Base-by-base conservation (phyloP, 1,284 basidiomycete genomes). In the Trametes pubescens region DNA sequence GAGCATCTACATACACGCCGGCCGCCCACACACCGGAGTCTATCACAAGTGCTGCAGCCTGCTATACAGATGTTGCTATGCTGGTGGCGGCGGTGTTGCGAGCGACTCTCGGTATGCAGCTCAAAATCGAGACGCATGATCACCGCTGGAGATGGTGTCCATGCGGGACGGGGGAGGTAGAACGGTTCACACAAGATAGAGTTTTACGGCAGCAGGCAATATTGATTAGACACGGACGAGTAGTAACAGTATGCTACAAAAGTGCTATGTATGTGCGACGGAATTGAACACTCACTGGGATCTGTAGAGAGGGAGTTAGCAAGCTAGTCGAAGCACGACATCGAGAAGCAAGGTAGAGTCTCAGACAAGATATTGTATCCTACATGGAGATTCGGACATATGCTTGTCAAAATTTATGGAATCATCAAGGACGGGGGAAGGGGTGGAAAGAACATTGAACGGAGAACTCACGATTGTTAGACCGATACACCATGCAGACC, bases 371-470 rank as follows among this genome's bases (percentile, higher is more conserved):
- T 77, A 69, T 67, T 57, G 66, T 77, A 73, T 84, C 82, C 83
- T 77, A 80, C 82, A 83, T 79, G 61, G 74, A 62, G 65, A 47
- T 71, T 84, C 82, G 80, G 83, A 85, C 84, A 85, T 85, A 85
- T 85, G 84, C 84, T 85, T 85, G 83, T 84, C 67, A 65, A 62
- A 79, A 77, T 35, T 62, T 70, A 43, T 59, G 64, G 66, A 69
- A 73, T 73, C 81, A 84, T 85, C 84, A 75, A 77, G 21, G 75
- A 78, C 52, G 65, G 26, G n/a, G 29, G 49, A 16, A 14, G 18
- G 18, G 13, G 49, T 16, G 6, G 53, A 26, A 51, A 24, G 21
- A 10, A 58, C 34, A 61, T 24, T 29, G 43, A 29, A 11, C 47
- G 21, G 48, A 0, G 56, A 18, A 57, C 67, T 69, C 65, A 68